Base-by-base conservation (phyloP, 2,329 filamentous ascomycete genomes). In the Talaromyces pinophilus region DNA sequence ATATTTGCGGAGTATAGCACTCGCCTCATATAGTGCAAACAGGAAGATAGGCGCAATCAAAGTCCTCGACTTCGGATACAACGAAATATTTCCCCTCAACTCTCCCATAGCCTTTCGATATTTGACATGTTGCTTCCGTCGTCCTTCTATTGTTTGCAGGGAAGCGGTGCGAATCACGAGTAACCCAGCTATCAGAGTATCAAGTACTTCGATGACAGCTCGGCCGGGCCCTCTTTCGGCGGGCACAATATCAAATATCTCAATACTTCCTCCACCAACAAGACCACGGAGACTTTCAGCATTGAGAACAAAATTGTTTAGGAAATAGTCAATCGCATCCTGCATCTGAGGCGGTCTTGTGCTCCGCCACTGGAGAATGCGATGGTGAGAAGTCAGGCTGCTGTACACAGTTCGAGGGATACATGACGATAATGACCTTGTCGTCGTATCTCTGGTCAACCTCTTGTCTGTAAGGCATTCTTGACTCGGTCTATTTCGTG, bases 11-110 rank as follows among this genome's bases (percentile, higher is more conserved):
- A 22, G 2, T 6, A 33, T 13, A 2, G 19, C 13, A 52, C 22
- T 40, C 38, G 54, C 60, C 46, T 62, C 60, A 52, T 52, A 62
- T 2, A 62, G 11, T 40, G 60, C 60, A 52, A 62, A 62, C 28
- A 62, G 33, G 38, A 52, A 62, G n/a, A 62, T 62, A 40, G 60
- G 60, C 19, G 33, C 60, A 15, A 54, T 15, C 33, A 62, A 38
- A 40, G 46, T 33, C 19, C 46, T 62, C 33, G 60, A 52, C 15
- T 38, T 62, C 8, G 60, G 46, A 52, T 62, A 62, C 15, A 62
- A 13, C 2, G 33, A 50, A 13, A 62, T 54, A 40, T 46, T 52
- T 50, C 54, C 19, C 11, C 60, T 52, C 30, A 62, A 19, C 44
- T 52, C 35, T 1, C 40, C 5, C 60, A 62, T 62, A n/a, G 60